Conservation (phyloP, 2,329 filamentous ascomycete genomes). For the Fusarium sp. region DNA sequence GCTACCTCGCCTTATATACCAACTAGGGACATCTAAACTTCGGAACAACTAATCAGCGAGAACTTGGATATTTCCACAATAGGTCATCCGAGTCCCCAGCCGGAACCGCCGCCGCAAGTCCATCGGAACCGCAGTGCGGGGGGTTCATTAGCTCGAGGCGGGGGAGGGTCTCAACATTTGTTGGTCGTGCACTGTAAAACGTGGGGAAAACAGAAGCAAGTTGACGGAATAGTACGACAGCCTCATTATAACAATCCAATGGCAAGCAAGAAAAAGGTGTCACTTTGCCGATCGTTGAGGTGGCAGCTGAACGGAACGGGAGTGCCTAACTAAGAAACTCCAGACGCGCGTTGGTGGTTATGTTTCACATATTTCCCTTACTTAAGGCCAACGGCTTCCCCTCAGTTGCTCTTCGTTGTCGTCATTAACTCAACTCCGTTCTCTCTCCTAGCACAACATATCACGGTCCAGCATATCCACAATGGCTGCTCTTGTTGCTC, state of each 20-base stretch:
- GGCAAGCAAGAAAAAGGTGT: background rate
- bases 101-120: slow-evolving; percentile 18
- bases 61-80: too few species aligned
- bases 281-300: slow-evolving; percentile 3
- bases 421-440: slow-evolving; percentile 5
- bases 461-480: background rate
- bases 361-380: slow-evolving; percentile 28
- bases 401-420: slow-evolving; percentile 4
- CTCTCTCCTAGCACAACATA: background rate
- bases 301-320: background rate
- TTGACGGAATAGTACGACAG: background rate
- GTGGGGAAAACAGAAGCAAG: slow-evolving; percentile 9
- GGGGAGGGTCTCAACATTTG: slow-evolving; percentile 13
- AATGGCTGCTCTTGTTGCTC: slow-evolving; percentile 43
- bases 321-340: background rate
- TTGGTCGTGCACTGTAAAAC: background rate
- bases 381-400: slow-evolving; percentile 22
- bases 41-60: too few species aligned
- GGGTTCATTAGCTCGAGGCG: slow-evolving; percentile 4
- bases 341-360: slow-evolving; percentile 2
- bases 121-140: slow-evolving; percentile 30
- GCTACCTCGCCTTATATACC: too few species aligned
- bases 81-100: too few species aligned
- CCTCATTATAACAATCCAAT: slow-evolving; percentile 1
- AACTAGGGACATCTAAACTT: too few species aligned